A percentile compares a stretch with the other conserved stretches of the same genome.
Evolutionary conservation across 352 stramenopile genomes (phyloP).

Genomic region (Pythium phragmiticola): DNA sequence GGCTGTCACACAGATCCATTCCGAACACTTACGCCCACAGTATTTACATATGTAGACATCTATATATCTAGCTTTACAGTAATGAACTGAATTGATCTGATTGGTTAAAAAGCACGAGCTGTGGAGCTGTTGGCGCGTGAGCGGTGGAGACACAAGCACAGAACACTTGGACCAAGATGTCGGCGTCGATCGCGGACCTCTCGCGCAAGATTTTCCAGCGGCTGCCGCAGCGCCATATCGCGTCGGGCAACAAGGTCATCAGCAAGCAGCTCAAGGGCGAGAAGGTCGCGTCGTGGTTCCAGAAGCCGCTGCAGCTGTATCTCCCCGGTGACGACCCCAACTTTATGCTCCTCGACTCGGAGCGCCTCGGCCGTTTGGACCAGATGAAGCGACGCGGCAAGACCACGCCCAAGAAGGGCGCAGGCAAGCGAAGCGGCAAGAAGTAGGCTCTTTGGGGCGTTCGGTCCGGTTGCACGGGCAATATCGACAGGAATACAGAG

Average conservation of each 20-base stretch:
- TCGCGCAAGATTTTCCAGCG: conserved; percentile 89
- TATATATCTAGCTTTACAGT: neutral
- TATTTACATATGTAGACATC: no score
- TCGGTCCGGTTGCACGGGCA: no score
- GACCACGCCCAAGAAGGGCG: conserved; percentile 85
- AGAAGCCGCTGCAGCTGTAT: conserved; percentile 75
- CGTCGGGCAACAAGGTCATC: conserved; percentile 88
- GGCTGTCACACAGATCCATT: neutral
- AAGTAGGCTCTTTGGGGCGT: conserved; percentile 43
- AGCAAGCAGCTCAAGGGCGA: conserved; percentile 88
- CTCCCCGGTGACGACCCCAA: conserved; percentile 81
- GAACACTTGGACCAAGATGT: conserved; percentile 11
- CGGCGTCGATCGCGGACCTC: conserved; percentile 76
- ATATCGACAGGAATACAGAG: neutral
- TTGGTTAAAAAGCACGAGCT: conserved; percentile 9
- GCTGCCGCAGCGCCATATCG: conserved; percentile 74
- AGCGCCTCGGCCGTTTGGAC: conserved; percentile 74
- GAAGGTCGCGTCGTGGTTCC: conserved; percentile 85
- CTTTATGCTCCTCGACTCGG: conserved; percentile 80
- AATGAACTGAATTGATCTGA: neutral
- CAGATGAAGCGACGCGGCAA: conserved; percentile 88
- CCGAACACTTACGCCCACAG: neutral
- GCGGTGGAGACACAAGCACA: conserved; percentile 5
- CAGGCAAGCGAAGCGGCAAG: conserved; percentile 79
- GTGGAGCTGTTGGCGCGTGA: conserved; percentile 2